Evolutionary conservation across 345 rosid genomes (phyloP).

Genomic region (Lumnitzera littorea): DNA sequence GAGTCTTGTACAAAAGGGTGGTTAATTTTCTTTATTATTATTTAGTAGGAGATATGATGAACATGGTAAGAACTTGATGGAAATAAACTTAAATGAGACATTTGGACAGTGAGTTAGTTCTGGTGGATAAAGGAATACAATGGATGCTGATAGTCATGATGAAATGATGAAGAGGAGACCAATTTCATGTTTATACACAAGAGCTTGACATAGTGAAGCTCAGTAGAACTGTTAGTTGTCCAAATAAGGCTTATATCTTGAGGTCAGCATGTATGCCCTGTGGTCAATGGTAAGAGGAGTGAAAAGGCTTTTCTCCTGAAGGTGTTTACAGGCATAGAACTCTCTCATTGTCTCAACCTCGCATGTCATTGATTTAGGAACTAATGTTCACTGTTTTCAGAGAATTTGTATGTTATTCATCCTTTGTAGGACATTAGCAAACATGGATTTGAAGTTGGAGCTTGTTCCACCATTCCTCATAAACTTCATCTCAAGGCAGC

Average conservation of each 20-base stretch:
- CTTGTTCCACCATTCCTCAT: constrained; percentile 84
- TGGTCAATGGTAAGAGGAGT: no score
- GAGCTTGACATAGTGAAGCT: no score
- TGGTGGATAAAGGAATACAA: no score
- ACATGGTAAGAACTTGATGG: background rate
- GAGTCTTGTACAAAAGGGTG: background rate
- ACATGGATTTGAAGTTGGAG: constrained; percentile 82
- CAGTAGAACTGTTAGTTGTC: no score
- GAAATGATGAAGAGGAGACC: no score
- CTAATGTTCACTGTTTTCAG: background rate
- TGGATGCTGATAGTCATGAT: no score
- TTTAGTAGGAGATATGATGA: background rate
- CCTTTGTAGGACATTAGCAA: constrained; percentile 67
- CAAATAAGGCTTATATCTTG: no score
- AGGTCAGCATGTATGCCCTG: no score
- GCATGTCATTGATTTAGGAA: background rate
- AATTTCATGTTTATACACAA: no score
- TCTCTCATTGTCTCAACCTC: background rate
- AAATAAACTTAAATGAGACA: background rate
- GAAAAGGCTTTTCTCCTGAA: no score
- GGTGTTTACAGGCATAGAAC: no score
- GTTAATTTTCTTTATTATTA: background rate
- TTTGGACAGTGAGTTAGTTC: no score
- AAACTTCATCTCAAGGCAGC: constrained; percentile 87
- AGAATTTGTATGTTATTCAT: background rate